A percentile compares a stretch with the other conserved stretches of the same genome.
phyloP scores from a whole-genome alignment of 306 rosid species.

The Elaeagnus macrophylla region DNA sequence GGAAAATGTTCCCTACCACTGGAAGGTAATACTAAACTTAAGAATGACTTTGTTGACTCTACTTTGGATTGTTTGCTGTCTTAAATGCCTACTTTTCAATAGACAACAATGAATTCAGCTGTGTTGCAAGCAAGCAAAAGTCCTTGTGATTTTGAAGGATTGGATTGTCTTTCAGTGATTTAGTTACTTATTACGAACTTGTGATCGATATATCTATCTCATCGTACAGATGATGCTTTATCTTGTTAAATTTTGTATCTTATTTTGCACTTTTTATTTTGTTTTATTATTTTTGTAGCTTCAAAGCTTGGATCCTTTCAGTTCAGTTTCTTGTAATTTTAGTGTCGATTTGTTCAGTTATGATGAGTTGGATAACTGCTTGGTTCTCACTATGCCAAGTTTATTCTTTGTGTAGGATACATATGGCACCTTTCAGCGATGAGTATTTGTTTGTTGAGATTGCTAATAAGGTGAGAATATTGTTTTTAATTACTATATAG shows the following conservation, averaged over 20 bases:
- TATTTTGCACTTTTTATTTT: no score
- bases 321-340: neutral
- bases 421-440: slow-evolving; percentile 99
- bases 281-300: neutral
- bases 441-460: slow-evolving; percentile 89
- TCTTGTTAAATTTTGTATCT: no score
- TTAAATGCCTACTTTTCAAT: no score
- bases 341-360: neutral
- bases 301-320: neutral
- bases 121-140: no score
- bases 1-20: slow-evolving; percentile 80
- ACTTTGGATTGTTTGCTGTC: slow-evolving; percentile 6
- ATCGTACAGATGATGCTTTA: no score
- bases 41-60: slow-evolving; percentile 6
- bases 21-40: slow-evolving; percentile 57
- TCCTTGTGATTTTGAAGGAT: no score
- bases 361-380: neutral
- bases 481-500: neutral
- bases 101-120: no score
- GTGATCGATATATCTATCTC: no score
- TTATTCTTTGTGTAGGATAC: slow-evolving; percentile 67
- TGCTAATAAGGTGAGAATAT: slow-evolving; percentile 75
- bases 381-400: slow-evolving; percentile 31
- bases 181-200: no score
- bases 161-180: no score